Evolutionary conservation across 2,329 filamentous ascomycete species (phyloP), one percentile per base, ranked within the genome.

Genomic region (Emergomyces africanus): DNA sequence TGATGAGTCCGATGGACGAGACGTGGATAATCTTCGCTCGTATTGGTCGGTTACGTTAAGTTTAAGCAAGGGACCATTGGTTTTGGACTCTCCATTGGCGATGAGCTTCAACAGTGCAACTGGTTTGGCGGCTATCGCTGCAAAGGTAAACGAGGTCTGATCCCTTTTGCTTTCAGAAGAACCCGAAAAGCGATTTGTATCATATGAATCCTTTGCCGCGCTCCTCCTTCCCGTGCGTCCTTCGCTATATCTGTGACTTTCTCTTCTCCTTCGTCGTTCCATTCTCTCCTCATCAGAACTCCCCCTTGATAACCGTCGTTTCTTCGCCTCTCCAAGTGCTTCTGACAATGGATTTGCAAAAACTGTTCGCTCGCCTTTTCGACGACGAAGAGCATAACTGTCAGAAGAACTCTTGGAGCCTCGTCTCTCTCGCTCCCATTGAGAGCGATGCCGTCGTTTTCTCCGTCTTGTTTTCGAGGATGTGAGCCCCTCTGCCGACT

Each of bases 11-110:
- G 65, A 60, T 46, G 67, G 66, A 33, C 68, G 68, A 35, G 65
- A 67, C 30, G 67, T 64, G 46, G 67, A 69, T 59, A 41, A 44
- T 23, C 54, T 48, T 44, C 46, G 49, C 58, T 59, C 20, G 60
- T 49, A 39, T 20, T 57, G 56, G 6, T 71, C 72, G 57, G 63
- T 60, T 48, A 67, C 66, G 58, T 74, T 75, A 20, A 76, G 63
- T 57, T 68, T 71, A 41, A 76, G 65, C 18, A 75, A 65, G n/a
- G 70, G 73, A 0, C 68, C 69, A 35, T 71, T 69, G 20, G 70
- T 73, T 56, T 75, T 70, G 5, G 73, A 74, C 48, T 74, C 68
- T n/a, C 72, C 75, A 18, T 68, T 69, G 18, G 69, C 70, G 65
- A 75, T 71, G 33, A 58, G 62, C 49, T 63, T 68, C 18, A 64